Conservation (phyloP, 2,329 filamentous ascomycete genomes). For the Talaromyces marneffei region DNA sequence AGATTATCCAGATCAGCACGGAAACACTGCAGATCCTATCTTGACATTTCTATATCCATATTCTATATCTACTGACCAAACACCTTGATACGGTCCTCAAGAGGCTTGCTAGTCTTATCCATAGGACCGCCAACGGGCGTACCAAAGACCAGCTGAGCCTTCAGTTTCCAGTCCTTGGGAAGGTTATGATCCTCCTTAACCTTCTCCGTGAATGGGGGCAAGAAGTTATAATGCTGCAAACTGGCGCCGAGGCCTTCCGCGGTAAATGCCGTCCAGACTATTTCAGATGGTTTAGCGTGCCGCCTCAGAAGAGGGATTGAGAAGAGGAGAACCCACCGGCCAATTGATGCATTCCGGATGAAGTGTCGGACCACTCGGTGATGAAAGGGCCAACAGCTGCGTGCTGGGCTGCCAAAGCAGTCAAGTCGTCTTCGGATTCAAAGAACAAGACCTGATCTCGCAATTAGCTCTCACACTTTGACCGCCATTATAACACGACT, state of each 20-base stretch:
- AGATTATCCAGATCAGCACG: not conserved
- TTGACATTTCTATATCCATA: not conserved
- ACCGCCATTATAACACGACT: not conserved
- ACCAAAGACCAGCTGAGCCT: constrained; percentile 14
- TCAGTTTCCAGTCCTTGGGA: constrained; percentile 7
- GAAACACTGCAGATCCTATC: not conserved
- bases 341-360: constrained; percentile 11
- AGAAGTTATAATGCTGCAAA: constrained; percentile 13
- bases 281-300: not conserved
- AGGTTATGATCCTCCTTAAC: constrained; percentile 3
- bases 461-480: not conserved
- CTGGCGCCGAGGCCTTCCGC: constrained; percentile 14
- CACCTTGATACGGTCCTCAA: constrained; percentile 14
- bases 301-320: not conserved
- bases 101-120: constrained; percentile 5
- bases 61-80: constrained; percentile 6
- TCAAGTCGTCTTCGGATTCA: constrained; percentile 7
- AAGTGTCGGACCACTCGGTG: constrained; percentile 9
- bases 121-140: not conserved
- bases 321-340: constrained; percentile 17
- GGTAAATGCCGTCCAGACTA: constrained; percentile 11
- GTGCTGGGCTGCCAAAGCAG: not conserved
- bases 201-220: not conserved
- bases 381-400: not conserved
- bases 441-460: constrained; percentile 9